phyloP scores from a whole-genome alignment of 257 asterid genomes.

The Solanum lycopersicoides region DNA sequence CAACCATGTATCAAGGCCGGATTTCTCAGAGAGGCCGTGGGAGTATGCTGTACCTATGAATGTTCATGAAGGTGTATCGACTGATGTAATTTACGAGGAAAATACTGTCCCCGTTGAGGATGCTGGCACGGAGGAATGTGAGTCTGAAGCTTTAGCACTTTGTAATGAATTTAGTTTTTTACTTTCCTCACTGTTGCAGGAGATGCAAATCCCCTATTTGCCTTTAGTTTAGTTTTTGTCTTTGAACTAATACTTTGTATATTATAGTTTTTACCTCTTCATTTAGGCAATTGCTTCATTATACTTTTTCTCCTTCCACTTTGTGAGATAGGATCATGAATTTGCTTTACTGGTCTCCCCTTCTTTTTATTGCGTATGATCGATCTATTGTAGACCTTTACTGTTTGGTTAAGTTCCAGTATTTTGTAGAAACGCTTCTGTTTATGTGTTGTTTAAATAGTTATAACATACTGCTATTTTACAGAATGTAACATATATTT shows the following conservation, averaged over 20 bases:
- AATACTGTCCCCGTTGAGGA: constrained; percentile 29
- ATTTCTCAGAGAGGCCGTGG: constrained; percentile 49
- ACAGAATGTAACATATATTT: not conserved
- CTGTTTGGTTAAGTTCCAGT: not conserved
- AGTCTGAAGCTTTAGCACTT: constrained; percentile 10
- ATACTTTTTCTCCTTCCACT: not conserved
- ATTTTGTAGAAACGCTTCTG: not conserved
- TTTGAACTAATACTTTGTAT: not conserved
- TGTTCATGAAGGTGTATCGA: constrained; percentile 28
- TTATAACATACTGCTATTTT: not conserved
- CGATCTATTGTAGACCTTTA: not conserved
- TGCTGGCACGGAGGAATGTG: constrained; percentile 66
- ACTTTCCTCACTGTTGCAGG: not conserved
- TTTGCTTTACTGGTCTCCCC: not conserved
- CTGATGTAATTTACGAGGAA: constrained; percentile 44
- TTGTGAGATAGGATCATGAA: not conserved
- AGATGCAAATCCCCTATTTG: not conserved
- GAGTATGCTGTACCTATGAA: constrained; percentile 50
- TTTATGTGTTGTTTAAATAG: not conserved
- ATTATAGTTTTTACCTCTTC: not conserved
- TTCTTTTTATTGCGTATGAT: not conserved
- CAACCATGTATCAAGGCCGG: constrained; percentile 38
- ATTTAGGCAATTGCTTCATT: not conserved
- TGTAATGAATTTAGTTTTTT: not conserved
- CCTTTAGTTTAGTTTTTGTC: not conserved